Evolutionary conservation across 805 yeast genomes (phyloP).

Genomic region (Brettanomyces custersianus): DNA sequence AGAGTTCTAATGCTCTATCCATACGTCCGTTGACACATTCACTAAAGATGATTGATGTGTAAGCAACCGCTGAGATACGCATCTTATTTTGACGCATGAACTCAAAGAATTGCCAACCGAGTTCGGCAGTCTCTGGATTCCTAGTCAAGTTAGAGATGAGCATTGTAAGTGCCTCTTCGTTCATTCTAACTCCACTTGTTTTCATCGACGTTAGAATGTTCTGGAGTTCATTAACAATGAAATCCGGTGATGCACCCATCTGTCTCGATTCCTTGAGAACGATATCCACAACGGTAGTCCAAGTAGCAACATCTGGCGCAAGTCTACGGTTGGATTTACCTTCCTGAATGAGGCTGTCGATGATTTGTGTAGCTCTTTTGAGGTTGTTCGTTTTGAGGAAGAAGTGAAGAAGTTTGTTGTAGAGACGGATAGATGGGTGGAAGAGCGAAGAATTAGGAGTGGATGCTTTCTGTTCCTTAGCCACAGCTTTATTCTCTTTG

Average conservation of each 20-base stretch:
- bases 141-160: conserved; percentile 46
- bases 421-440: conserved; percentile 37
- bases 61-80: conserved; percentile 27
- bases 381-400: conserved; percentile 32
- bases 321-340: conserved; percentile 22
- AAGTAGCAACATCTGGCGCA: conserved; percentile 53
- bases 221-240: conserved; percentile 21
- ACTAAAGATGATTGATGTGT: conserved; percentile 38
- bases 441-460: conserved; percentile 12
- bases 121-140: conserved; percentile 34
- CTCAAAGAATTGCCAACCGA: conserved; percentile 44
- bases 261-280: conserved; percentile 40
- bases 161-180: conserved; percentile 39
- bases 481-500: conserved; percentile 8
- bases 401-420: conserved; percentile 41
- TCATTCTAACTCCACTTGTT: conserved; percentile 27
- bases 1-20: conserved; percentile 32
- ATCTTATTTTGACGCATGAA: conserved; percentile 27
- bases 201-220: conserved; percentile 30
- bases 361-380: conserved; percentile 38
- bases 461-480: neutral
- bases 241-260: conserved; percentile 29
- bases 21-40: conserved; percentile 36
- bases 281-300: conserved; percentile 48
- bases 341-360: conserved; percentile 32